Percentiles rank a stretch among this genome's conserved stretches.
Evolutionary conservation across 148 eudicot genomes (phyloP).

Genomic region (Fagopyrum homotropicum): DNA sequence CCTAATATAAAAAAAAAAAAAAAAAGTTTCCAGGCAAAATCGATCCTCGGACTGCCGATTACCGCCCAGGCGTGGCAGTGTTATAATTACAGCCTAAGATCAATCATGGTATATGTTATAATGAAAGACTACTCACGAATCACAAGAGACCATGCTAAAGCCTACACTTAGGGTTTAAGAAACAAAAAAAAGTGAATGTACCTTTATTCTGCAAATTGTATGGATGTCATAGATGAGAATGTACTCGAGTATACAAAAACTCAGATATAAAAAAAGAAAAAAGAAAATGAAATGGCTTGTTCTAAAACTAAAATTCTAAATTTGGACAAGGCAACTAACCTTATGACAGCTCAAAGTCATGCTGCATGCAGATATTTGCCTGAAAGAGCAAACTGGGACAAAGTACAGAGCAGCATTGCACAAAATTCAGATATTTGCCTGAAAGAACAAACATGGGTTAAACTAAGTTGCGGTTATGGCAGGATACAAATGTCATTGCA

Average conservation of each 20-base stretch:
- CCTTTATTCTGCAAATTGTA: background rate
- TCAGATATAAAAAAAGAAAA: no score
- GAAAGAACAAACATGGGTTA: background rate
- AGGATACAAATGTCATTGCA: background rate
- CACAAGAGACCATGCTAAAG: background rate
- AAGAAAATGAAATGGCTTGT: background rate
- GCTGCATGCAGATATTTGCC: background rate
- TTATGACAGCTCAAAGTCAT: background rate
- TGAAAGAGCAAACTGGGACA: background rate
- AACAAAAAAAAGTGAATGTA: background rate
- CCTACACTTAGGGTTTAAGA: background rate
- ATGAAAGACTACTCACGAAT: slow-evolving; percentile 3
- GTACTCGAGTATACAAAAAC: background rate
- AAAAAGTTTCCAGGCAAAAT: background rate
- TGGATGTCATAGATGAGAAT: background rate
- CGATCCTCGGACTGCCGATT: background rate
- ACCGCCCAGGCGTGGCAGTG: background rate
- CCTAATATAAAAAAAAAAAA: background rate
- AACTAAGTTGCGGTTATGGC: background rate
- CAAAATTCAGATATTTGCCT: background rate
- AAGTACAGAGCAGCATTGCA: background rate
- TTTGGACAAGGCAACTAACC: no score
- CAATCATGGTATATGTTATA: background rate
- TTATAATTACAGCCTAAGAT: background rate
- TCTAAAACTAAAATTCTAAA: no score